Conservation (phyloP, 2,329 filamentous ascomycete genomes). For the Fusarium guadeloupense region DNA sequence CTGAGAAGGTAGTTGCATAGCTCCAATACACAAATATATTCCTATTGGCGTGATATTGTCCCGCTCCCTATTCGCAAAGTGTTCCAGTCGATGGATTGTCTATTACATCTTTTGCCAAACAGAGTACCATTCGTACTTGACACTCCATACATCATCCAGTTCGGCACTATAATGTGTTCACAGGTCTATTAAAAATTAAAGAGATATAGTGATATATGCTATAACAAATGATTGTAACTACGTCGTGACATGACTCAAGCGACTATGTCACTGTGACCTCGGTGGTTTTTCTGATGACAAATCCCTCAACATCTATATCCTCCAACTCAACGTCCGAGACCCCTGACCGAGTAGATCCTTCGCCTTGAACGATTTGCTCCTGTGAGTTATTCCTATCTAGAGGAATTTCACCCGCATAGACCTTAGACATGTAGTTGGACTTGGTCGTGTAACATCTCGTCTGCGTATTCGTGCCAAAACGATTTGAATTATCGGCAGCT, state of each 20-base stretch:
- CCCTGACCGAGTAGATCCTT: slow-evolving; percentile 24
- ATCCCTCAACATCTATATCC: slow-evolving; percentile 21
- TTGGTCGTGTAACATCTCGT: slow-evolving; percentile 19
- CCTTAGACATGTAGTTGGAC: slow-evolving; percentile 11
- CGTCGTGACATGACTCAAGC: accelerated
- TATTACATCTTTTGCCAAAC: no score
- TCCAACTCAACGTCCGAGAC: slow-evolving; percentile 10
- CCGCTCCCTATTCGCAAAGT: no score
- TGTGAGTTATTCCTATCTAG: slow-evolving; percentile 17
- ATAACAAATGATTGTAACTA: no score
- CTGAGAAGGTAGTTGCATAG: neutral
- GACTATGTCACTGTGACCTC: slow-evolving; percentile 26
- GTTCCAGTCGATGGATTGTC: no score
- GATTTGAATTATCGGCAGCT: neutral
- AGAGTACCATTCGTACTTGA: no score
- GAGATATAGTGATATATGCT: neutral
- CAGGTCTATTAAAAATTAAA: neutral
- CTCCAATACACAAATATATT: no score
- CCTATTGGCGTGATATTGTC: no score
- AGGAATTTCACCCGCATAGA: neutral
- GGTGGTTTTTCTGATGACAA: slow-evolving; percentile 34
- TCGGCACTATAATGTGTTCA: no score
- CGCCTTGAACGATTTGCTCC: slow-evolving; percentile 13
- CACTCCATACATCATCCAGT: no score
- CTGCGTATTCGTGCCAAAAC: slow-evolving; percentile 10